Conservation (phyloP, 2,329 filamentous ascomycete genomes). For the Colletotrichum sp. region DNA sequence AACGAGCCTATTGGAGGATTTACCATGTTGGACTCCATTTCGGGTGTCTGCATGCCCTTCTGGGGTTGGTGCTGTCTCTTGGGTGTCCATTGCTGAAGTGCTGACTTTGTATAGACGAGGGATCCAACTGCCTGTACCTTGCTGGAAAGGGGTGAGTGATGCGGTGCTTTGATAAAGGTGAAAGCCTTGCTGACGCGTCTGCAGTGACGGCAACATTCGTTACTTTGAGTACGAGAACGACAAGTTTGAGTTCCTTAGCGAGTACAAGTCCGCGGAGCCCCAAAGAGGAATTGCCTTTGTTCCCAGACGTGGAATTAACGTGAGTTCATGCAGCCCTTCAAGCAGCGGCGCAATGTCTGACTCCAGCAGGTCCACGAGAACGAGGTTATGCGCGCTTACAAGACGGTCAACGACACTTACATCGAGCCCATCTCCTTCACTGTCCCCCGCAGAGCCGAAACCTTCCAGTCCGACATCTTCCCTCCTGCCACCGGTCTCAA, state of each 20-base stretch:
- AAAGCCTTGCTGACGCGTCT: conserved; percentile 23
- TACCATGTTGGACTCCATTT: conserved; percentile 90
- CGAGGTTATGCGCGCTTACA: conserved; percentile 93
- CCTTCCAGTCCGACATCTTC: conserved; percentile 97
- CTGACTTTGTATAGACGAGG: conserved; percentile 67
- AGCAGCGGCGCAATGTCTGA: conserved; percentile 22
- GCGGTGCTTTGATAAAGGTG: not conserved
- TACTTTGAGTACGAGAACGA: conserved; percentile 99
- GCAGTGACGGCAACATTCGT: conserved; percentile 94
- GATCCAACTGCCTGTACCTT: conserved; percentile 92
- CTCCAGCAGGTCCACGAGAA: conserved; percentile 80
- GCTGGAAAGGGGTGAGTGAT: conserved; percentile 90
- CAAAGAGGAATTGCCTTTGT: conserved; percentile 94
- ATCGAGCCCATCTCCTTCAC: conserved; percentile 98
- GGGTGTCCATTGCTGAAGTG: not conserved
- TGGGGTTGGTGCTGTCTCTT: conserved; percentile 67
- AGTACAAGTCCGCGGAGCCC: conserved; percentile 96
- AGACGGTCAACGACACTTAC: conserved; percentile 93
- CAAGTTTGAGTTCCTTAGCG: conserved; percentile 96
- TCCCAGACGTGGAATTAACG: conserved; percentile 93
- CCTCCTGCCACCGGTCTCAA: conserved; percentile 83
- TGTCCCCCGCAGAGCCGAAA: conserved; percentile 89
- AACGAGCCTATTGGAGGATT: conserved; percentile 90
- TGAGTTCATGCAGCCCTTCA: conserved; percentile 40
- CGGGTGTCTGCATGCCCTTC: conserved; percentile 98